Evolutionary conservation across 257 asterid species (phyloP), one percentile per base, ranked within the genome.

Genomic region (Petunia secreta): DNA sequence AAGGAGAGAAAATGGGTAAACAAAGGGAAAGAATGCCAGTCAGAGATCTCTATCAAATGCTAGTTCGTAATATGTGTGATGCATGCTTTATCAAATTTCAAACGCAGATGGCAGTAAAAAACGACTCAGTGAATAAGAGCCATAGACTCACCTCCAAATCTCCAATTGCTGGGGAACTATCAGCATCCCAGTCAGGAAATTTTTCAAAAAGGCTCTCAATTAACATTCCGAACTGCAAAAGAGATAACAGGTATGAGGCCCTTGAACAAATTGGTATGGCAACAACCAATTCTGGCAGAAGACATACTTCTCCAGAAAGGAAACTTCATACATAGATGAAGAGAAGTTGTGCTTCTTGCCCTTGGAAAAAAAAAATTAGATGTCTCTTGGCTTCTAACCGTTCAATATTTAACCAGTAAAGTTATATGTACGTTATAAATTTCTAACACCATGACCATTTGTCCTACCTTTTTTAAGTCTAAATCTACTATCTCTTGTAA

Each of bases 191-290:
- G 46, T 83, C 77, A 2, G 97, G 97, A 80, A 85, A 83, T 80
- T 81, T 85, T 75, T 95, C 99, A 80, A 91, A 95, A 10, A 95
- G 91, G 83, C 77, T 87, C 76, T 93, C 98, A 14, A 95, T 95
- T 46, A 95, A 86, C 99, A 93, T 95, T 16, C 98, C 98, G 63
- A 95, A 95, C 99, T 95, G 95, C 86, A 87, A 83, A 57, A 63
- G 63, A 84, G 34, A 57, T 84, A 16, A 66, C 77, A 0, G 52
- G 44, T 50, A 50, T 50, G 57, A 44, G 76, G 5, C 58, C 58
- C 59, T 46, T 16, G 10, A 25, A 46, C 41, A 69, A 68, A 68
- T 44, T 5, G 6, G 57, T 46, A 46, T 5, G 62, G 77, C 36
- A 13, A 73, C 62, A 50, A 73, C 48, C 62, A 34, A 11, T 38